phyloP scores from a whole-genome alignment of 495 filamentous ascomycete species.

The Emericellopsis terricola region DNA sequence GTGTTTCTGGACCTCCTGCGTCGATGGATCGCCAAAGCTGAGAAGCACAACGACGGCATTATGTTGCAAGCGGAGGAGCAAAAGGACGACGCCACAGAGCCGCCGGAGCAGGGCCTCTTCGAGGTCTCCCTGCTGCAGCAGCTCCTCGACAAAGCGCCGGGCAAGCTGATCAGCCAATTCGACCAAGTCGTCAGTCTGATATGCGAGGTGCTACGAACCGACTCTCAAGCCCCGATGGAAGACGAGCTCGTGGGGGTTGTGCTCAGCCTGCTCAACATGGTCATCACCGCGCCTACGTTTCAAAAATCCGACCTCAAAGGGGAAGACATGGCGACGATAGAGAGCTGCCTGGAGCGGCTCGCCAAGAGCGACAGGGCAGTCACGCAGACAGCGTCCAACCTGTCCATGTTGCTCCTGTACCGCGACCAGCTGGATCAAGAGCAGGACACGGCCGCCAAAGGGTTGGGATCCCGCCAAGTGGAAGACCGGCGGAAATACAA shows the following conservation, averaged over 20 bases:
- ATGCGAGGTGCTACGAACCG: conserved; percentile 32
- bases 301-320: conserved; percentile 27
- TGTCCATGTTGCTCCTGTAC: conserved; percentile 38
- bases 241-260: conserved; percentile 39
- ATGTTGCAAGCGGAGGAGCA: conserved; percentile 14
- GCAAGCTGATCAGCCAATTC: conserved; percentile 46
- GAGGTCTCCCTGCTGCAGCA: conserved; percentile 47
- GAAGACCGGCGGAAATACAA: conserved; percentile 54
- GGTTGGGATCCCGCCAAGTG: conserved; percentile 25
- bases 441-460: conserved; percentile 7
- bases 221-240: conserved; percentile 7
- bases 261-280: conserved; percentile 48
- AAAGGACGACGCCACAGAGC: conserved; percentile 10
- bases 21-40: conserved; percentile 29
- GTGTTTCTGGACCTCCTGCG: conserved; percentile 47
- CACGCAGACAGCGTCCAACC: conserved; percentile 32
- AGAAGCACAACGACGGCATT: conserved; percentile 3
- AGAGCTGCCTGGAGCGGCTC: conserved; percentile 27
- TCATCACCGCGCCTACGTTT: conserved; percentile 45
- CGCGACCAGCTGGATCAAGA: conserved; percentile 28
- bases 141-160: conserved; percentile 46
- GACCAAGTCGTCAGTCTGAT: conserved; percentile 43
- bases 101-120: conserved; percentile 29
- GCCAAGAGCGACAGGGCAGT: conserved; percentile 13
- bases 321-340: conserved; percentile 29